These are phyloP conservation scores for Rickenella mellea DNA, from an alignment of 768 basidiomycete genomes.

Conservation along the genomic window DNA sequence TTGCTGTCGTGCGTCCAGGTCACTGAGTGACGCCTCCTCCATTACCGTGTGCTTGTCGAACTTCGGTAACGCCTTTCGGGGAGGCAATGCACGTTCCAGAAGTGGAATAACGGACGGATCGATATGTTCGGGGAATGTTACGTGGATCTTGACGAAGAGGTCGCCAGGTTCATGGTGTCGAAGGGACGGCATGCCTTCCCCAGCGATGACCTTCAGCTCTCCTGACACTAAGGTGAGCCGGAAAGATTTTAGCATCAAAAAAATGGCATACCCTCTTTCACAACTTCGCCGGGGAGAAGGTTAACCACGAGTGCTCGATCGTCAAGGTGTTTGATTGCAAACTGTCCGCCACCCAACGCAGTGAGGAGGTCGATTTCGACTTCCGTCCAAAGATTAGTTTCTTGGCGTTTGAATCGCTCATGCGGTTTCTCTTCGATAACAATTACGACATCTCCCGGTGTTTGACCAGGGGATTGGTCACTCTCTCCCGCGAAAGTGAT, in stretches of 20 bases:
- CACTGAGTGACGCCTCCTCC: slow-evolving; percentile 80
- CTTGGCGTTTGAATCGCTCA: slow-evolving; percentile 79
- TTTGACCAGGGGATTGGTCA: slow-evolving; percentile 81
- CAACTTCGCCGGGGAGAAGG: slow-evolving; percentile 80
- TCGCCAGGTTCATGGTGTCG: slow-evolving; percentile 96
- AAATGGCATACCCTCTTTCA: slow-evolving; percentile 73
- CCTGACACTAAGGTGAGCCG: slow-evolving; percentile 33
- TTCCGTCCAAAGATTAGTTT: slow-evolving; percentile 78
- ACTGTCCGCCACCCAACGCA: slow-evolving; percentile 85
- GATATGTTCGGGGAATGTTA: slow-evolving; percentile 84
- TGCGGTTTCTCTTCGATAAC: slow-evolving; percentile 91
- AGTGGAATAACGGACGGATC: slow-evolving; percentile 53
- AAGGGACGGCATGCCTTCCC: slow-evolving; percentile 98
- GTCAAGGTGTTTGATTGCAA: slow-evolving; percentile 87
- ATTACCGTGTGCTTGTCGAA: slow-evolving; percentile 58
- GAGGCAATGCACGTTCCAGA: slow-evolving; percentile 80
- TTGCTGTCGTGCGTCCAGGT: slow-evolving; percentile 61
- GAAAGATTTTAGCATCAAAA: neutral
- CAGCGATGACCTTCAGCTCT: slow-evolving; percentile 81
- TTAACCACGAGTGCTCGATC: slow-evolving; percentile 81
- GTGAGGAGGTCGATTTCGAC: slow-evolving; percentile 91
- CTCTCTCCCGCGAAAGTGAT: slow-evolving; percentile 85
- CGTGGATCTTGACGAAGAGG: slow-evolving; percentile 76
- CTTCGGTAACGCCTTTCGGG: slow-evolving; percentile 57
- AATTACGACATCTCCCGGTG: slow-evolving; percentile 91